These are phyloP conservation scores for Penicillium soppii DNA, from an alignment of 495 filamentous ascomycete species.

Conservation along the genomic window DNA sequence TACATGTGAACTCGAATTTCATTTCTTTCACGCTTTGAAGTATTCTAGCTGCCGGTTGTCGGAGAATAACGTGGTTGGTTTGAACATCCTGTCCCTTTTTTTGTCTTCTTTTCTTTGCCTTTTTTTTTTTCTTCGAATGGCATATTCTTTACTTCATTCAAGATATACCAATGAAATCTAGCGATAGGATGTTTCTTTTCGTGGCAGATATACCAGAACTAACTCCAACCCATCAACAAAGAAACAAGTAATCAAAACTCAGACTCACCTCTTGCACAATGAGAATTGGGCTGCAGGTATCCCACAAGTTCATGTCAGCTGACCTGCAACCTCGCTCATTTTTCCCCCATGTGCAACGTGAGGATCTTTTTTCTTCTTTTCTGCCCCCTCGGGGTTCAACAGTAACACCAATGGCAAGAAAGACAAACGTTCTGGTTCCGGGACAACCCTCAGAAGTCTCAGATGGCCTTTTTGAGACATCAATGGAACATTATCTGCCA, in stretches of 20 bases:
- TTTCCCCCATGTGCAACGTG: background rate
- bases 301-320: conserved; percentile 19
- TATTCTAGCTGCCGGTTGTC: background rate
- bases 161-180: too few relatives aligned
- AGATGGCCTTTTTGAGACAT: conserved; percentile 6
- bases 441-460: conserved; percentile 12
- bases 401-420: conserved; percentile 1
- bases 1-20: background rate
- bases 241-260: background rate
- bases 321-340: conserved; percentile 10
- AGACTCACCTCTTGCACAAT: conserved; percentile 12
- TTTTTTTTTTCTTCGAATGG: too few relatives aligned
- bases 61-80: too few relatives aligned
- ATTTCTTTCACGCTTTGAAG: background rate
- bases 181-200: too few relatives aligned
- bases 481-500: conserved; percentile 2
- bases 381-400: background rate
- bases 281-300: conserved; percentile 22
- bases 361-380: background rate
- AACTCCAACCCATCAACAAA: background rate
- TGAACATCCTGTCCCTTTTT: too few relatives aligned
- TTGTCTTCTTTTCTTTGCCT: too few relatives aligned
- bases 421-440: background rate
- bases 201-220: too few relatives aligned
- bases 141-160: too few relatives aligned